Base-by-base conservation (phyloP, 495 filamentous ascomycete genomes). In the Penicillium flavigenum region DNA sequence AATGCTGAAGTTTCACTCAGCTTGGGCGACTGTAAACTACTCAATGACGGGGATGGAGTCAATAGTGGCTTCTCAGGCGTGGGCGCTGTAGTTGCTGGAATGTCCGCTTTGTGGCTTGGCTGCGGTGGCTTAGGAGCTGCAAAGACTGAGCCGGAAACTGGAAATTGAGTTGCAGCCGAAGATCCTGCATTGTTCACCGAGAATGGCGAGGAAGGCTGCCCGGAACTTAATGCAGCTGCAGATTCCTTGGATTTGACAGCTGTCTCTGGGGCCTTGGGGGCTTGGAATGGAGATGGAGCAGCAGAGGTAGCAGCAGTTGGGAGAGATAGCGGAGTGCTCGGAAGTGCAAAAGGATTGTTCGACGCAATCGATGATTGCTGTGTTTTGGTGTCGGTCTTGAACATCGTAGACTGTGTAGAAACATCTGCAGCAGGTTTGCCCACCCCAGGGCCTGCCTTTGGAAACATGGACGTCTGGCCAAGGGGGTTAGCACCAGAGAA, bases 221-320 rank as follows among this genome's bases (percentile, higher is more conserved):
- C 46, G n/a, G 5, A 29, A 12, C n/a, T 11, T 4, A 29, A 17
- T 1, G 16, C 10, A 19, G 17, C 7, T 19, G 26, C 26, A 5
- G n/a, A n/a, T 12, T 31, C 46, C 27, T 48, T 43, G 24, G n/a
- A 9, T 43, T 51, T 41, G 3, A 12, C 26, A 42, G 32, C 57
- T 39, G 38, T 49, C 48, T 59, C 43, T 9, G 54, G 38, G 12
- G 50, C 20, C 24, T 62, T 61, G 24, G 48, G 9, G 5, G 52
- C 57, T 36, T 60, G 5, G 24, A 61, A 62, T 9, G 56, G 54
- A 34, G 60, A 65, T 20, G 58, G 39, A 24, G 58, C 20, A 34
- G 19, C 20, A 17, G 51, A 6, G 5, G 31, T 14, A 5, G 56
- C 61, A 14, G 58, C 45, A 38, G 58, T 48, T 22, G 54, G 51